Percentiles rank a stretch among this genome's conserved stretches.
These are phyloP conservation scores for Graphilbum sp. DNA, from an alignment of 2,329 filamentous ascomycete genomes.

Conservation along the genomic window DNA sequence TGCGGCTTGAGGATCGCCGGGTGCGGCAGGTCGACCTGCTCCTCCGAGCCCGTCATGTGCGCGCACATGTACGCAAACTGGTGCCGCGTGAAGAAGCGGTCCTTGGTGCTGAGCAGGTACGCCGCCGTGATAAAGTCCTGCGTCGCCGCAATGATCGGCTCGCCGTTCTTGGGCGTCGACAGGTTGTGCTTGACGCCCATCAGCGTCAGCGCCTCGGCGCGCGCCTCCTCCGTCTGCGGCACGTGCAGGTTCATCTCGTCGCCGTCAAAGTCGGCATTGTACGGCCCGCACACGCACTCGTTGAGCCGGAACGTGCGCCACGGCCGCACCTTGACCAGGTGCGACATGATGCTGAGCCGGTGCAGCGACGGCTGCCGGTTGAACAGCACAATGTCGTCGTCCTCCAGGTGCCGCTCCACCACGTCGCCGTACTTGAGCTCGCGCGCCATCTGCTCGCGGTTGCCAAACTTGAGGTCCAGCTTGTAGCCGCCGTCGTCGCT, in stretches of 20 bases:
- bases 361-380: conserved; percentile 95
- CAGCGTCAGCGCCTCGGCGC: conserved; percentile 83
- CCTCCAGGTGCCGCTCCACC: conserved; percentile 87
- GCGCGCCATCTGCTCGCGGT: conserved; percentile 53
- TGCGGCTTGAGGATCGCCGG: conserved; percentile 77
- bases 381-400: conserved; percentile 92
- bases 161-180: conserved; percentile 90
- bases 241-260: conserved; percentile 99
- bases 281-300: conserved; percentile 94
- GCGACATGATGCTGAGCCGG: conserved; percentile 96
- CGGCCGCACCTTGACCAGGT: conserved; percentile 81
- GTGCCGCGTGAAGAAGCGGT: conserved; percentile 78
- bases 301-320: conserved; percentile 95
- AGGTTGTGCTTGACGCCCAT: conserved; percentile 98
- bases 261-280: conserved; percentile 97
- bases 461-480: conserved; percentile 59
- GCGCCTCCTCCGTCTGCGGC: conserved; percentile 90
- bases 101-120: conserved; percentile 80
- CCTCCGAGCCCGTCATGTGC: conserved; percentile 67
- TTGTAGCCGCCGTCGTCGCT: conserved; percentile 57
- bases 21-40: conserved; percentile 67
- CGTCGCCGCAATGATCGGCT: conserved; percentile 96
- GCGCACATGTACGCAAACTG: conserved; percentile 81
- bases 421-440: conserved; percentile 69
- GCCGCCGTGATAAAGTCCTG: conserved; percentile 98